These are phyloP conservation scores for Aspergillus pseudotamarii DNA, from an alignment of 2,329 filamentous ascomycete genomes.

Conservation along the genomic window DNA sequence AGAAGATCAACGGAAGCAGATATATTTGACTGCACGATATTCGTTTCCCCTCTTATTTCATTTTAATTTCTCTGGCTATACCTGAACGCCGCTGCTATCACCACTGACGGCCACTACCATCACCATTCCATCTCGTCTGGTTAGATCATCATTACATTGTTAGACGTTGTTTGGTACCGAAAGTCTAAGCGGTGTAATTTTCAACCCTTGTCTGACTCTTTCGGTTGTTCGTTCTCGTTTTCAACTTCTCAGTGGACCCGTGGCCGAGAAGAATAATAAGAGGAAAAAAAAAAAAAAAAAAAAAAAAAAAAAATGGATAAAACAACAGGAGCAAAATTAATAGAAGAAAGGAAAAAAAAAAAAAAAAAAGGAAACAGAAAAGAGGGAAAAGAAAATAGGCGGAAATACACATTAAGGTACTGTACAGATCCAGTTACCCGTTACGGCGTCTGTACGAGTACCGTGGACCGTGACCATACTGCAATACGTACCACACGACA, in stretches of 20 bases:
- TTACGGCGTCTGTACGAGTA: conserved; percentile 12
- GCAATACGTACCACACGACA: conserved; percentile 12
- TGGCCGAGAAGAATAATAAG: neutral
- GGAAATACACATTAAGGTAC: neutral
- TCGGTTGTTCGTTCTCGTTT: neutral
- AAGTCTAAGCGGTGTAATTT: conserved; percentile 11
- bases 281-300: too few species aligned
- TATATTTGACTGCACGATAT: neutral
- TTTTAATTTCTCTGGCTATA: neutral
- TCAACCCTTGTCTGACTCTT: conserved; percentile 8
- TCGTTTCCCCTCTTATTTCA: neutral
- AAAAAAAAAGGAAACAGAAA: neutral
- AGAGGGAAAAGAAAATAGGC: neutral
- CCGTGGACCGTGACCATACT: conserved; percentile 13
- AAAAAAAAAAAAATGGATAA: too few species aligned
- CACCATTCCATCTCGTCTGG: conserved; percentile 9
- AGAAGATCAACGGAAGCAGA: neutral
- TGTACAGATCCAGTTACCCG: neutral
- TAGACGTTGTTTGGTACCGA: conserved; percentile 9
- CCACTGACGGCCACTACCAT: conserved; percentile 12
- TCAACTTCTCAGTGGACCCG: neutral
- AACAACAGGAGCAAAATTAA: too few species aligned
- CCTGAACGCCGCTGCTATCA: conserved; percentile 15
- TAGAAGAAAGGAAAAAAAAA: neutral
- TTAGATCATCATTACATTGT: conserved; percentile 26